Evolutionary conservation across 441 rosid species (phyloP), one percentile per base, ranked within the genome.

Genomic region (Adansonia gregorii): DNA sequence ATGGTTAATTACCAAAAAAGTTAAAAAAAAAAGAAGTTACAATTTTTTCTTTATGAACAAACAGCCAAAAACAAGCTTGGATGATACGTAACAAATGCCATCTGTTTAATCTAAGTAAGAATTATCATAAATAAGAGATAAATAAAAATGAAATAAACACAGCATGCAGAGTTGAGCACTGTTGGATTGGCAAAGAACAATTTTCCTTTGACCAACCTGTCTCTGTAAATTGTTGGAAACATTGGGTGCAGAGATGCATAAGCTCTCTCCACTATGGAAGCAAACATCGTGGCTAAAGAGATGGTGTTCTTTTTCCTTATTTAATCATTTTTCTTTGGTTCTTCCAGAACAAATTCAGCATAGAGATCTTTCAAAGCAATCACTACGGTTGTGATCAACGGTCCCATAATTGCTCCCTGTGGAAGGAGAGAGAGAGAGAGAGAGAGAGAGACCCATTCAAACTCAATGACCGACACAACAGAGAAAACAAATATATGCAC

Each of bases 401-500:
- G 99, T 6, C 98, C 97, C 98, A 94, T 95, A 70, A 95, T 94
- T 19, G 98, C 99, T 79, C 98, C 98, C 98, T 95, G 88, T 52
- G 60, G 56, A 67, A 39, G 27, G 66, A 46, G 39, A 12, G 73
- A 24, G 41, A n/a, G n/a, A n/a, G n/a, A n/a, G n/a, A n/a, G n/a
- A n/a, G n/a, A n/a, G 35, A 31, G 19, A 45, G 54, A 64, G 5
- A 8, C 4, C n/a, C 74, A 70, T 27, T 10, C 65, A 1, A 43
- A 52, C 10, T 51, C 35, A 65, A 35, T 8, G 20, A 24, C 7
- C 12, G 39, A 35, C 39, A 35, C 39, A 45, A 71, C 31, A 31
- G 6, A 22, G 11, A 35, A 72, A 39, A 24, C 19, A 61, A 59
- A 60, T 11, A 58, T 59, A 43, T 39, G 17, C 19, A 72, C 22